These are phyloP conservation scores for Westerdykella sp. DNA, from an alignment of 2,329 filamentous ascomycete species.

Conservation along the genomic window DNA sequence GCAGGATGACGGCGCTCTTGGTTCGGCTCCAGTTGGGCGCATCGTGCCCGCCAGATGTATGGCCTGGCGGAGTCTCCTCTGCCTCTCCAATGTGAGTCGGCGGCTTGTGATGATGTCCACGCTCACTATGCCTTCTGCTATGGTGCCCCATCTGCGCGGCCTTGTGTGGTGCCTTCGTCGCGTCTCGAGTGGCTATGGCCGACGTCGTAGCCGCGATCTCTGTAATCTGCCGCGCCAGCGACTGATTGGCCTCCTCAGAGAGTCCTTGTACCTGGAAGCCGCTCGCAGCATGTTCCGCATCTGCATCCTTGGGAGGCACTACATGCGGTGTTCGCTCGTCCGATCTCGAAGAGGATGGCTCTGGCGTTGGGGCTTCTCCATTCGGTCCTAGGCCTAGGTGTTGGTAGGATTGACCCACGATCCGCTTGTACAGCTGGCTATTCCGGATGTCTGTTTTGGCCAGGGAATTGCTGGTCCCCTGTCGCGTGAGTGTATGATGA, in stretches of 20 bases:
- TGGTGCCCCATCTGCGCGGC: slow-evolving; percentile 39
- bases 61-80: slow-evolving; percentile 43
- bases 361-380: slow-evolving; percentile 43
- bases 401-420: slow-evolving; percentile 81
- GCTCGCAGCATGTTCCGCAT: slow-evolving; percentile 40
- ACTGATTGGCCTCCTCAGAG: slow-evolving; percentile 74
- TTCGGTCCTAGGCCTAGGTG: slow-evolving; percentile 65
- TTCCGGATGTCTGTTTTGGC: slow-evolving; percentile 64
- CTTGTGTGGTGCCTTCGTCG: slow-evolving; percentile 49
- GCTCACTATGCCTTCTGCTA: slow-evolving; percentile 33
- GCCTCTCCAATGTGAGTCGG: slow-evolving; percentile 43
- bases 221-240: slow-evolving; percentile 76
- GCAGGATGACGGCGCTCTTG: slow-evolving; percentile 84
- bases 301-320: slow-evolving; percentile 32
- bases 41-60: slow-evolving; percentile 64
- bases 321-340: slow-evolving; percentile 30
- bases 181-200: slow-evolving; percentile 77
- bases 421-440: slow-evolving; percentile 84
- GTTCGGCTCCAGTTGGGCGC: slow-evolving; percentile 95
- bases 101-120: slow-evolving; percentile 34
- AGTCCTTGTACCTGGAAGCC: slow-evolving; percentile 55
- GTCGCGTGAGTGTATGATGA: slow-evolving; percentile 21
- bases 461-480: slow-evolving; percentile 25
- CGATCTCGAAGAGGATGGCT: slow-evolving; percentile 14
- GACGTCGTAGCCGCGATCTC: slow-evolving; percentile 92